Evolutionary conservation across 2,329 filamentous ascomycete genomes (phyloP).

Genomic region (Sarocladium strictum): DNA sequence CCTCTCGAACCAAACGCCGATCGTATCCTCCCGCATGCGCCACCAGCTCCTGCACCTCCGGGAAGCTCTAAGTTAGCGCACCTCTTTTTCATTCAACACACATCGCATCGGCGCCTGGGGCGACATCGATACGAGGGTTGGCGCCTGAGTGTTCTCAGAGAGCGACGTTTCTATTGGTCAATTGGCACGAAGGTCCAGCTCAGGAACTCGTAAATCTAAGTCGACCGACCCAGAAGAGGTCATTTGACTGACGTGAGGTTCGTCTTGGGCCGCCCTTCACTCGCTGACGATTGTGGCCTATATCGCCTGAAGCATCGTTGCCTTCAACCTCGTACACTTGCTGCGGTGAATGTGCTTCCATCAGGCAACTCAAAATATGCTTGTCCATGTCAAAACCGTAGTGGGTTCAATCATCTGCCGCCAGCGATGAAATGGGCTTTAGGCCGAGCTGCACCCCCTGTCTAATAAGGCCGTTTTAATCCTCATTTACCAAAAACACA

Average conservation of each 20-base stretch:
- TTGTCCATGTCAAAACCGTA: not conserved
- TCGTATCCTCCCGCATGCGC: not conserved
- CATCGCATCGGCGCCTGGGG: not conserved
- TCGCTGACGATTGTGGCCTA: no score
- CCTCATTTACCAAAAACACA: conserved; percentile 2
- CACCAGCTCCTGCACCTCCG: not conserved
- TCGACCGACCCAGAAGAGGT: not conserved
- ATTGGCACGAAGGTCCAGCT: not conserved
- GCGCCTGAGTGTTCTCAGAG: not conserved
- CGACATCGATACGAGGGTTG: conserved; percentile 3
- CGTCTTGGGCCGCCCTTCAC: conserved; percentile 6
- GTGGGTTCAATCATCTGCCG: not conserved
- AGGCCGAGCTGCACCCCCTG: not conserved
- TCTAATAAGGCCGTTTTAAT: not conserved
- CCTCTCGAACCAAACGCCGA: not conserved
- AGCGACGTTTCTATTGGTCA: not conserved
- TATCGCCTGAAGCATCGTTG: no score
- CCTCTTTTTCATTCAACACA: not conserved
- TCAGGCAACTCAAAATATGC: not conserved
- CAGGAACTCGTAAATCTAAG: not conserved
- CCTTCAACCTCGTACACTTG: no score
- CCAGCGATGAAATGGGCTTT: not conserved
- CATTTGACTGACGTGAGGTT: not conserved
- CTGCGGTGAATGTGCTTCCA: no score
- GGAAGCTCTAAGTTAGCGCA: not conserved